Conservation (phyloP, 805 yeast species). For the Ogataea pignaliae region DNA sequence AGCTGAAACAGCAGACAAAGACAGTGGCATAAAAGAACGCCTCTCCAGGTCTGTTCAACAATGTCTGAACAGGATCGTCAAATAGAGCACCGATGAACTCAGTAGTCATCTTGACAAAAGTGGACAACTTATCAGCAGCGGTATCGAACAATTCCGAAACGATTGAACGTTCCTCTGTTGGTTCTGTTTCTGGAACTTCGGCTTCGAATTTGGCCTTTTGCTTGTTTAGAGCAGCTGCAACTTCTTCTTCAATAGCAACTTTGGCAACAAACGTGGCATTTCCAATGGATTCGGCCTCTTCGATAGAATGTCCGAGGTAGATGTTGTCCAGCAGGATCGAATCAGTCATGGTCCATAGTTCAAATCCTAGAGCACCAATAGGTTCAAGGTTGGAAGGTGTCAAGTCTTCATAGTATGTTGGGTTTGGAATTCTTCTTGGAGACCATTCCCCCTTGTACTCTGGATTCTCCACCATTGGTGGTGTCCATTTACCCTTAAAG, state of each 20-base stretch:
- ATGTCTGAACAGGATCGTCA: conserved; percentile 40
- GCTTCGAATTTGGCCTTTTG: conserved; percentile 42
- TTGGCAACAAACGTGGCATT: conserved; percentile 66
- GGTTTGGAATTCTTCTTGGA: conserved; percentile 64
- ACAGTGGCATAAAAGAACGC: conserved; percentile 43
- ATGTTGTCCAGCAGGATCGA: conserved; percentile 77
- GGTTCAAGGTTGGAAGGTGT: conserved; percentile 59
- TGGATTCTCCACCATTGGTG: conserved; percentile 68
- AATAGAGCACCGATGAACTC: conserved; percentile 35
- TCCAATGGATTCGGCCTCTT: conserved; percentile 81
- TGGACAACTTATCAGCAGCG: conserved; percentile 13
- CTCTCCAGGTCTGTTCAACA: conserved; percentile 45
- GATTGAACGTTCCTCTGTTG: conserved; percentile 11
- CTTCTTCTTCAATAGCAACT: conserved; percentile 43
- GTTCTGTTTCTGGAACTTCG: conserved; percentile 26
- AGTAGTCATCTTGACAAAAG: conserved; percentile 24
- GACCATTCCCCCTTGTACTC: conserved; percentile 75
- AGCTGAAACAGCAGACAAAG: conserved; percentile 36
- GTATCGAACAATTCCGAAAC: conserved; percentile 15
- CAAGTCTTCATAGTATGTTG: conserved; percentile 56
- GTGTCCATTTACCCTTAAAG: conserved; percentile 75
- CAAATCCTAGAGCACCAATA: conserved; percentile 82
- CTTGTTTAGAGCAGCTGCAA: conserved; percentile 32
- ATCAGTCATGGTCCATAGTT: conserved; percentile 81
- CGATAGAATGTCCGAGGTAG: conserved; percentile 78